A percentile compares a stretch with the other conserved stretches of the same genome.
phyloP scores from a whole-genome alignment of 345 rosid species.

The Brassica incana region DNA sequence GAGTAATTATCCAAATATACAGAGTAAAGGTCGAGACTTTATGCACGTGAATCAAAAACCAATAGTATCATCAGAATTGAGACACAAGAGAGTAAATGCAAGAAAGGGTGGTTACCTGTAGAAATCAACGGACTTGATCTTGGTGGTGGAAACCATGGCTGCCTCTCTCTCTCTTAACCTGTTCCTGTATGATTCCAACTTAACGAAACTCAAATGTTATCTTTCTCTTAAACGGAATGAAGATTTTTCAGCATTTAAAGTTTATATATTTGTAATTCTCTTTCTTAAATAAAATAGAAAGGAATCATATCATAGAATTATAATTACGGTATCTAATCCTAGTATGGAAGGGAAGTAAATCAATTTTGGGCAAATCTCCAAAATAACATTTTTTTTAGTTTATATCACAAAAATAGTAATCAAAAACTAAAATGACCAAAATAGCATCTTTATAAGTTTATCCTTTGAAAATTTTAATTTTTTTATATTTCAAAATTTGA shows the following conservation, averaged over 20 bases:
- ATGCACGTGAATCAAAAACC: not conserved
- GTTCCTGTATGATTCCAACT: not conserved
- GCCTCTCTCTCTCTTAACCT: not conserved
- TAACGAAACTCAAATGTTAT: not conserved
- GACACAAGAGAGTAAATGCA: not conserved
- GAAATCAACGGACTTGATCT: slow-evolving; percentile 72
- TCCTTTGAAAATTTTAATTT: too few relatives aligned
- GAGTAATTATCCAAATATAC: not conserved
- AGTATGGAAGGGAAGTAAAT: not conserved
- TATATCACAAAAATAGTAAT: too few relatives aligned
- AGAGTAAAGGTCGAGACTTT: slow-evolving; percentile 12
- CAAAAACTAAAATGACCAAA: too few relatives aligned
- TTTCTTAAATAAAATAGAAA: not conserved
- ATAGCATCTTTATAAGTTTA: too few relatives aligned
- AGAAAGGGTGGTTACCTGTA: slow-evolving; percentile 45
- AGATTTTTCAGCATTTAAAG: not conserved
- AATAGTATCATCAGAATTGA: not conserved
- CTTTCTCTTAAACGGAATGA: not conserved
- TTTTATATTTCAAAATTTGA: too few relatives aligned
- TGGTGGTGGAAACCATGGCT: slow-evolving; percentile 62
- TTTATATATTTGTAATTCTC: not conserved
- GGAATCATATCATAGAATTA: not conserved
- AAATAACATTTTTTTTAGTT: too few relatives aligned
- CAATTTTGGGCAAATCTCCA: too few relatives aligned
- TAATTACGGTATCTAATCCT: not conserved